phyloP scores from a whole-genome alignment of 495 filamentous ascomycete species.

The Alectoria sarmentosa region DNA sequence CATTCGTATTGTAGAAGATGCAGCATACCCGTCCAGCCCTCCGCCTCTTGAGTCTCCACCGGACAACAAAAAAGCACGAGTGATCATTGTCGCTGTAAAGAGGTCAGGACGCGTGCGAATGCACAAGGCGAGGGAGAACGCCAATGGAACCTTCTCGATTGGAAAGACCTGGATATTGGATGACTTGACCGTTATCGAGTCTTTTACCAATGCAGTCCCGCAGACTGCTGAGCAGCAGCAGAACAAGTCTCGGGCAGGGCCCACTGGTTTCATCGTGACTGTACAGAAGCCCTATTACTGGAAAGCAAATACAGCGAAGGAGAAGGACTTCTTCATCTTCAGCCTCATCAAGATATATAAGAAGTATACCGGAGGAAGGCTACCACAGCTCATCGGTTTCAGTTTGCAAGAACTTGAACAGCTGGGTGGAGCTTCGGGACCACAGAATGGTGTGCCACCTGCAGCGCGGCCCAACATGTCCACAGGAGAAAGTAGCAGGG shows the following conservation, averaged over 20 bases:
- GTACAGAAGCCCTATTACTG: conserved; percentile 95
- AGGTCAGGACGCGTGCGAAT: conserved; percentile 88
- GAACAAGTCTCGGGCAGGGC: conserved; percentile 68
- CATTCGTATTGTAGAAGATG: conserved; percentile 81
- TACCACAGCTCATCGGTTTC: conserved; percentile 76
- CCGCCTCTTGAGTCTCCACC: conserved; percentile 63
- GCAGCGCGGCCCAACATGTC: conserved; percentile 13
- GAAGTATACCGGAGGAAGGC: conserved; percentile 86
- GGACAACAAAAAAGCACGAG: conserved; percentile 75
- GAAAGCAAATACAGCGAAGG: conserved; percentile 83
- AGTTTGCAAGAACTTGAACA: conserved; percentile 68
- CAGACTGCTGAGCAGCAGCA: conserved; percentile 52
- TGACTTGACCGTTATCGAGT: conserved; percentile 73
- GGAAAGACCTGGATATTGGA: conserved; percentile 97
- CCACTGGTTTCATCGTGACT: conserved; percentile 79
- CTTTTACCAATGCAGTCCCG: conserved; percentile 53
- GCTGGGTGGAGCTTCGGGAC: conserved; percentile 47
- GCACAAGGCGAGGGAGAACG: conserved; percentile 95
- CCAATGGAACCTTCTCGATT: conserved; percentile 89
- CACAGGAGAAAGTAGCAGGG: conserved; percentile 24
- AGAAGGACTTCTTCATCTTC: conserved; percentile 97
- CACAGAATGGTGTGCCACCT: conserved; percentile 12
- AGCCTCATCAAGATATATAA: conserved; percentile 90
- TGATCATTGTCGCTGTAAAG: conserved; percentile 87
- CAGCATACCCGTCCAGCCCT: conserved; percentile 73